Percentiles rank a stretch among this genome's conserved stretches.
Conservation (phyloP, 768 basidiomycete species). For the Suillus decipiens region DNA sequence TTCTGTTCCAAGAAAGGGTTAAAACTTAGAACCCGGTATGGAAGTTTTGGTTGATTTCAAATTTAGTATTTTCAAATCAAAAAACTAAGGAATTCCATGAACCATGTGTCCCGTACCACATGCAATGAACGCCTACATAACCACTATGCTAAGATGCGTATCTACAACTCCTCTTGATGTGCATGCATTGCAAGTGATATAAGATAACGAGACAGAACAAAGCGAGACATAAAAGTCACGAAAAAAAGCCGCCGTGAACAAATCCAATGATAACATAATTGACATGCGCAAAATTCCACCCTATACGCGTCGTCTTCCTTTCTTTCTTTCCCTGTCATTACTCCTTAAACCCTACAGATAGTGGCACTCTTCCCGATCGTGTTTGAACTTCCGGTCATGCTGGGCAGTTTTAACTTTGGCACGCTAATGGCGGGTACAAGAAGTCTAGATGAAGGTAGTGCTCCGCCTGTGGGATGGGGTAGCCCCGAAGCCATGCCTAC, state of each 20-base stretch:
- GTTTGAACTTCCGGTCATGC: background rate
- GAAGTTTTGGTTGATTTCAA: too few relatives aligned
- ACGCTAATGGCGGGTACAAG: conserved; percentile 13
- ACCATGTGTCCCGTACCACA: background rate
- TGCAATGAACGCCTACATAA: background rate
- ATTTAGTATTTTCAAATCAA: too few relatives aligned
- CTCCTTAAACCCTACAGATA: conserved; percentile 4
- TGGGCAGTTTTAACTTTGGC: conserved; percentile 10
- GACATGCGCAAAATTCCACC: conserved; percentile 1
- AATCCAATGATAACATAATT: conserved; percentile 8
- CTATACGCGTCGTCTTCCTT: background rate
- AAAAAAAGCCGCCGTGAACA: conserved; percentile 5
- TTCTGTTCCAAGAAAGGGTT: too few relatives aligned
- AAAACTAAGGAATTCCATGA: background rate
- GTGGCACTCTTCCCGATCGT: conserved; percentile 13
- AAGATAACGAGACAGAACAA: background rate
- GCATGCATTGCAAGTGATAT: too few relatives aligned
- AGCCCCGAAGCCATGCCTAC: conserved; percentile 9
- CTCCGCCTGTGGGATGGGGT: conserved; percentile 7
- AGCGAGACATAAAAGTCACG: background rate
- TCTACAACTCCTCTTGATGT: conserved; percentile 2
- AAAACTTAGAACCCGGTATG: too few relatives aligned
- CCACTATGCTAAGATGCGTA: conserved; percentile 1
- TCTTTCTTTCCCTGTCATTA: background rate
- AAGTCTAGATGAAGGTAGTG: conserved; percentile 15